A percentile compares a stretch with the other conserved stretches of the same genome.
phyloP scores from a whole-genome alignment of 2,329 filamentous ascomycete species.

The Aspergillus japonicus region DNA sequence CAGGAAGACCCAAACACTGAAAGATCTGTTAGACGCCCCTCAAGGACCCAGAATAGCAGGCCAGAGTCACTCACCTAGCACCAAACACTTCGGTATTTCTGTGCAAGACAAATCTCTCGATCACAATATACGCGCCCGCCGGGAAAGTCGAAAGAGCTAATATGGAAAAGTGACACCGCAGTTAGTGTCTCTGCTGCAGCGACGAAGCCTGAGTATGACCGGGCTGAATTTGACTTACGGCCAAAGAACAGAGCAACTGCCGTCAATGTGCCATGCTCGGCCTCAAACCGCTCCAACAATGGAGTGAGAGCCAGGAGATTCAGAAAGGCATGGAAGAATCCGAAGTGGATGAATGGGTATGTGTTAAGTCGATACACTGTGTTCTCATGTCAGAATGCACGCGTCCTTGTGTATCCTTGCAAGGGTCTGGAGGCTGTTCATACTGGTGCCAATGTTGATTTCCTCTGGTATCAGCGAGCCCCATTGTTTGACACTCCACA shows the following conservation, averaged over 20 bases:
- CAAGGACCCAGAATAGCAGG: background rate
- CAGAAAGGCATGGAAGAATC: constrained; percentile 75
- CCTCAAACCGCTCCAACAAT: constrained; percentile 90
- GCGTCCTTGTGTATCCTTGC: background rate
- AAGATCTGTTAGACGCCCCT: constrained; percentile 12
- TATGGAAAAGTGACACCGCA: background rate
- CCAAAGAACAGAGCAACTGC: constrained; percentile 86
- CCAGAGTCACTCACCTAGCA: constrained; percentile 62
- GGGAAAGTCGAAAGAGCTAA: constrained; percentile 77
- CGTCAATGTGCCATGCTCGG: constrained; percentile 85
- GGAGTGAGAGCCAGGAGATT: constrained; percentile 80
- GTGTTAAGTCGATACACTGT: constrained; percentile 91
- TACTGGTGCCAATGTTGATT: constrained; percentile 69
- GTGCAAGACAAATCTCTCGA: constrained; percentile 71
- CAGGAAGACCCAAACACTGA: constrained; percentile 87
- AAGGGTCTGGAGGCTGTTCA: constrained; percentile 33
- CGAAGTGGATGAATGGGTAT: constrained; percentile 81
- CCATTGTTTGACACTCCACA: constrained; percentile 74
- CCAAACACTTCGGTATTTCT: constrained; percentile 75
- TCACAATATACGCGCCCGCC: constrained; percentile 73
- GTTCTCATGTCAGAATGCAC: constrained; percentile 7
- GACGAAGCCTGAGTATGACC: background rate
- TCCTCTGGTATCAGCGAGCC: constrained; percentile 75
- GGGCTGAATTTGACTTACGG: constrained; percentile 59
- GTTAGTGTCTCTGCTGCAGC: constrained; percentile 19